Percentiles rank a stretch among this genome's conserved stretches.
Evolutionary conservation across 2,329 filamentous ascomycete species (phyloP).

Genomic region (Aspergillus luchuensis): DNA sequence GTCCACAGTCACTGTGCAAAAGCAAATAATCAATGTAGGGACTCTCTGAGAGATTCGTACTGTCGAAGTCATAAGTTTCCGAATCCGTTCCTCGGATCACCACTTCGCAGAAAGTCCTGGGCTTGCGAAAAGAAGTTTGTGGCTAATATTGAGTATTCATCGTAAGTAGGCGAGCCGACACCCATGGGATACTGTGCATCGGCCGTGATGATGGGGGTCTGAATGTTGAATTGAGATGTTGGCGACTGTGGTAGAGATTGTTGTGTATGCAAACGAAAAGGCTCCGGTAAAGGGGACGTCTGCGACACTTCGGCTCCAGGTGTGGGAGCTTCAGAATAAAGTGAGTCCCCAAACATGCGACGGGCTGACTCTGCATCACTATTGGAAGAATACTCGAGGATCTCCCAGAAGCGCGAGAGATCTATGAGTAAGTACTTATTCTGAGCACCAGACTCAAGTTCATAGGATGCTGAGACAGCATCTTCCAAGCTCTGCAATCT

Average conservation of each 20-base stretch:
- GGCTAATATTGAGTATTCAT: constrained; percentile 51
- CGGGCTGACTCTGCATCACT: constrained; percentile 40
- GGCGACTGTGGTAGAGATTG: constrained; percentile 20
- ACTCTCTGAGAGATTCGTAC: too few relatives aligned
- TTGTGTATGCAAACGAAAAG: constrained; percentile 40
- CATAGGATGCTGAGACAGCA: constrained; percentile 49
- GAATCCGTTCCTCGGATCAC: constrained; percentile 40
- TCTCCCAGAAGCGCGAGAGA: constrained; percentile 52
- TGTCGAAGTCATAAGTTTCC: constrained; percentile 33
- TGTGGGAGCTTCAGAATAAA: constrained; percentile 34
- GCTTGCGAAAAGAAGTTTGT: constrained; percentile 53
- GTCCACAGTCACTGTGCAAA: not conserved
- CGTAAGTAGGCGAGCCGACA: constrained; percentile 35
- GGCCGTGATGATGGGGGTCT: constrained; percentile 18
- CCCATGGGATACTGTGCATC: constrained; percentile 19
- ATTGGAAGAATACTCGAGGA: constrained; percentile 51
- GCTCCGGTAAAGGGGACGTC: constrained; percentile 47
- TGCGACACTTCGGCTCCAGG: constrained; percentile 45
- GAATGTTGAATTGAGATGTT: constrained; percentile 24
- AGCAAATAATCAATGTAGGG: not conserved
- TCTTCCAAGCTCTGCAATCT: constrained; percentile 47
- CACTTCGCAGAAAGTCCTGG: constrained; percentile 43
- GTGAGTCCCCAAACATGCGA: constrained; percentile 46
- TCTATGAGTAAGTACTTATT: constrained; percentile 47
- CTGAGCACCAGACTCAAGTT: constrained; percentile 37